Evolutionary conservation across 805 yeast species (phyloP), one percentile per base, ranked within the genome.

Genomic region (Wickerhamiella allomyrinae): DNA sequence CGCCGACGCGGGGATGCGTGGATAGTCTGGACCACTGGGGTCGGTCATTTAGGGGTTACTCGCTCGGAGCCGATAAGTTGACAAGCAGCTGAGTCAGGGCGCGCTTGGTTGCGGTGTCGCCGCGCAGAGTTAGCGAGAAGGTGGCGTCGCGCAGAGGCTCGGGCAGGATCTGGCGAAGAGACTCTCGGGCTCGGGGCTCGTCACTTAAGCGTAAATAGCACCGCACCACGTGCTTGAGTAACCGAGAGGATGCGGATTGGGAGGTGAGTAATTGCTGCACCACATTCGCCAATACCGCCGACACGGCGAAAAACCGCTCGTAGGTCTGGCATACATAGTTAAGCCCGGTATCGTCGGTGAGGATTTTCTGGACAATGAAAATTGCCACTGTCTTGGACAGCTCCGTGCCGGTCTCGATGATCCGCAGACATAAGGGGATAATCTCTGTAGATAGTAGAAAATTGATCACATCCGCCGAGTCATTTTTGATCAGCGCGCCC

Each of bases 401-500:
- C 57, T 91, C 98, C 0, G 95, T 80, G 7, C 95, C 85, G 1
- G 87, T 76, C 58, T 89, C 97, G 94, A 89, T 89, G 47, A 91
- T 89, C 53, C 91, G 78, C 45, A 89, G 67, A 58, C 98, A 91
- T 43, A 91, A 65, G 5, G 98, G 98, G 25, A 91, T 93, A 52
- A 91, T 89, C 59, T 89, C 98, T 0, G 98, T 91, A n/a, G 95
- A 78, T 36, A 89, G 68, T 54, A 89, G 65, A 56, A 91, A 89
- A 48, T 82, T 82, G 48, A 91, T 87, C 35, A 89, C 97, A 52
- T 89, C 95, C 13, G 94, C 85, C 3, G 95, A 82, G 56, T 89
- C 98, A 59, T 87, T 89, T 54, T 91, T 89, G 20, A 91, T 97
- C 43, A 89, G 67, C 0, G 98, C 97, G 17, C 98, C 98, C 57